Conservation (phyloP, 176 grass and related monocot genomes). For the Panicum miliaceum region DNA sequence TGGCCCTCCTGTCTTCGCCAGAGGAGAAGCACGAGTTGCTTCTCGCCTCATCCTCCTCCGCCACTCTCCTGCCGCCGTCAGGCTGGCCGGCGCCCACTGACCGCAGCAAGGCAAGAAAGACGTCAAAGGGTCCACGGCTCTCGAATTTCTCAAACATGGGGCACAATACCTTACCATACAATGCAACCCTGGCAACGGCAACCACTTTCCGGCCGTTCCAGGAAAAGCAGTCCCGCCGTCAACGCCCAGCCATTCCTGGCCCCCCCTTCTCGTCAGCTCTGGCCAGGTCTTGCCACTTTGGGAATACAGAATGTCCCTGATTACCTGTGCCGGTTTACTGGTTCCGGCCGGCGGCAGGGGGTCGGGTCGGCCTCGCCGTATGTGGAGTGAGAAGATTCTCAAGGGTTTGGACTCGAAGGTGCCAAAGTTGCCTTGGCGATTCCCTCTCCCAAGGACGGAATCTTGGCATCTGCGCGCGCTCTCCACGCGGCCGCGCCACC, state of each 20-base stretch:
- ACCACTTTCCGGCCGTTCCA: neutral
- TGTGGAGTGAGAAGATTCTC: slow-evolving; percentile 16
- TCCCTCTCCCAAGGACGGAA: neutral
- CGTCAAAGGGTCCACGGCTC: neutral
- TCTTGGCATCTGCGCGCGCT: neutral
- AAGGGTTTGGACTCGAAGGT: slow-evolving; percentile 1
- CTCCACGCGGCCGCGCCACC: neutral
- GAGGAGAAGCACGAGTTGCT: slow-evolving; percentile 20
- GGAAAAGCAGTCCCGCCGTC: neutral
- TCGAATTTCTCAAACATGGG: slow-evolving; percentile 27
- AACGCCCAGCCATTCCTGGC: neutral
- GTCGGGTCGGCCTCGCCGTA: too few species aligned
- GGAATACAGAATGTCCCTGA: neutral
- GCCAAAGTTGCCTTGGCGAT: neutral
- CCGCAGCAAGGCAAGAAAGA: neutral
- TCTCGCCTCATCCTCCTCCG: neutral
- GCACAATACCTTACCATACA: too few species aligned
- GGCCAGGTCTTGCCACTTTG: neutral
- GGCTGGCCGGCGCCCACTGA: neutral
- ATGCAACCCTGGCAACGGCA: neutral
- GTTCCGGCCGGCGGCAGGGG: neutral
- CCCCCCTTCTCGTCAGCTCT: neutral
- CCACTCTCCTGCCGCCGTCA: too few species aligned
- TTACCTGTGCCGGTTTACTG: neutral
- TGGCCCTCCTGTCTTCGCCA: neutral